A percentile compares a stretch with the other conserved stretches of the same genome.
Evolutionary conservation across 208 protist genomes (phyloP).

Genomic region (Wallacemonas collosoma): DNA sequence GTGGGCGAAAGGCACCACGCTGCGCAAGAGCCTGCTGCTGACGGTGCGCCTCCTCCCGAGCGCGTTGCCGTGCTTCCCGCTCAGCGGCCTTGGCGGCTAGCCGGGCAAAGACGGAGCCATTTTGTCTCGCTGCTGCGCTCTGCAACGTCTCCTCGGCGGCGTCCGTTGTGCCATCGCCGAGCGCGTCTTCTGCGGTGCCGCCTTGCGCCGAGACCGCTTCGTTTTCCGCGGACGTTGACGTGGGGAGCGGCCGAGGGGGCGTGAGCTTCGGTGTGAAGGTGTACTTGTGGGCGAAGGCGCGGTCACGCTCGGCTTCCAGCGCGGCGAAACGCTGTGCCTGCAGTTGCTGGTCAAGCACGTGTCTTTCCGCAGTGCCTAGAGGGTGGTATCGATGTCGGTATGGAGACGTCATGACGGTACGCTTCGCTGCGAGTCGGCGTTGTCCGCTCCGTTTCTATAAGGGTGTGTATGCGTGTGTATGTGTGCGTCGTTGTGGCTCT

Average conservation of each 20-base stretch:
- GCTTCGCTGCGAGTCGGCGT: background rate
- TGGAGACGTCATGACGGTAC: slow-evolving; percentile 1
- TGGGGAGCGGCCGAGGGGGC: background rate
- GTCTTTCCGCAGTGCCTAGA: slow-evolving; percentile 9
- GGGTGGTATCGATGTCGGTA: slow-evolving; percentile 10
- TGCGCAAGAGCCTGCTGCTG: slow-evolving; percentile 40
- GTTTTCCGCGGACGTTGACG: background rate
- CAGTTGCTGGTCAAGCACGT: background rate
- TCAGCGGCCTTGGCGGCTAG: slow-evolving; percentile 17
- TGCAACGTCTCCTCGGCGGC: background rate
- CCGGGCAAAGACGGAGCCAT: background rate
- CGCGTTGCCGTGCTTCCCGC: slow-evolving; percentile 32
- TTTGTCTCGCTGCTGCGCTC: background rate
- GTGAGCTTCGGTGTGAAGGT: slow-evolving; percentile 9
- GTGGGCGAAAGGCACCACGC: slow-evolving; percentile 51
- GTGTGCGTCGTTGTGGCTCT: background rate
- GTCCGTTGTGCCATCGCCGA: background rate
- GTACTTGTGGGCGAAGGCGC: background rate
- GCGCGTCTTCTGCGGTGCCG: background rate
- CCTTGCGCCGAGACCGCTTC: background rate
- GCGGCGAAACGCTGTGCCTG: slow-evolving; percentile 8
- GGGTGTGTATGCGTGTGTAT: background rate
- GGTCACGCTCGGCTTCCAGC: slow-evolving; percentile 8
- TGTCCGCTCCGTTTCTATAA: background rate
- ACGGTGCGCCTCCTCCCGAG: slow-evolving; percentile 33